These are phyloP conservation scores for Musa acuminata DNA, from an alignment of 176 grass and related monocot genomes.

Conservation along the genomic window DNA sequence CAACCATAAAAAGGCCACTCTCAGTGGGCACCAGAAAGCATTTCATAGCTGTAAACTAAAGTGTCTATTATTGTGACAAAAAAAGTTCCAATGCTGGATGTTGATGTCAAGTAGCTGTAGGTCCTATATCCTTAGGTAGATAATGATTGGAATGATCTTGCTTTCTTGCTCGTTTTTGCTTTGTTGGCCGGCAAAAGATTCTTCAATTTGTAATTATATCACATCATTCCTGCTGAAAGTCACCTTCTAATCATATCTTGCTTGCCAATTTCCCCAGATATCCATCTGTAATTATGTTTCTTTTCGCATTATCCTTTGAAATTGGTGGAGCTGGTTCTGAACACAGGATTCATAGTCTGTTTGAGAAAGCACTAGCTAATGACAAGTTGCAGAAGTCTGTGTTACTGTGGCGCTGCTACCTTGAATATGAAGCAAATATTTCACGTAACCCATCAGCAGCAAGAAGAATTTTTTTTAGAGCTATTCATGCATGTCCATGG, in stretches of 20 bases:
- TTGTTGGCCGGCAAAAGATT: not conserved
- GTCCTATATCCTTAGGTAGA: too few relatives aligned
- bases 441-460: slow-evolving; percentile 56
- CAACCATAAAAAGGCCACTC: too few relatives aligned
- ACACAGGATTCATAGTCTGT: slow-evolving; percentile 79
- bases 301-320: slow-evolving; percentile 82
- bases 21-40: too few relatives aligned
- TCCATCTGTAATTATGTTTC: slow-evolving; percentile 60
- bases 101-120: not conserved
- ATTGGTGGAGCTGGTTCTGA: slow-evolving; percentile 58
- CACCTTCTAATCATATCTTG: not conserved
- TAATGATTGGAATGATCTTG: not conserved
- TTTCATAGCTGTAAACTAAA: too few relatives aligned
- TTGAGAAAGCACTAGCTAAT: slow-evolving; percentile 81
- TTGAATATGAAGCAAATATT: slow-evolving; percentile 66
- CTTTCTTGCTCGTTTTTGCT: not conserved
- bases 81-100: not conserved
- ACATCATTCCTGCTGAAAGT: not conserved
- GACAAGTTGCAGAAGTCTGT: slow-evolving; percentile 89
- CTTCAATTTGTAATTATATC: not conserved
- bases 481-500: slow-evolving; percentile 98
- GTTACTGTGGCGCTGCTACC: slow-evolving; percentile 78
- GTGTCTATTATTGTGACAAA: too few relatives aligned
- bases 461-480: slow-evolving; percentile 84
- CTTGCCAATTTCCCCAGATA: slow-evolving; percentile 28